These are phyloP conservation scores for Fraxinus americana DNA, from an alignment of 257 asterid species.

Conservation along the genomic window DNA sequence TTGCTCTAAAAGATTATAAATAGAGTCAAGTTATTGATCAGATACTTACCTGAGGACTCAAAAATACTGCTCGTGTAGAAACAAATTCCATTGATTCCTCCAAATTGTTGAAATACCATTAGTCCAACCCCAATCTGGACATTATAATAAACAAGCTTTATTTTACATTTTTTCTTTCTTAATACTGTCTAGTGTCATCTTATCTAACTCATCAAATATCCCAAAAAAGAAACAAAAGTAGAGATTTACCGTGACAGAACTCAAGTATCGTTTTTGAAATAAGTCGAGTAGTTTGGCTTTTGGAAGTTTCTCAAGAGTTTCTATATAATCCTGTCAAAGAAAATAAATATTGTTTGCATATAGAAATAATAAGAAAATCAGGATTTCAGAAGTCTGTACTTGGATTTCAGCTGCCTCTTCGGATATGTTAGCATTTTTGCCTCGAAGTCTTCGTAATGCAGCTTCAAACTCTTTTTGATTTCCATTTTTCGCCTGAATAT, in stretches of 20 bases:
- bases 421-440: constrained; percentile 62
- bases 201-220: background rate
- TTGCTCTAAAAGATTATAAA: background rate
- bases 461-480: constrained; percentile 69
- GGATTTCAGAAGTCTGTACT: constrained; percentile 40
- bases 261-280: constrained; percentile 68
- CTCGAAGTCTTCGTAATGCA: constrained; percentile 68
- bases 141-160: constrained; percentile 5
- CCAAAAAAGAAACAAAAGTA: background rate
- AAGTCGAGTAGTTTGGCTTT: constrained; percentile 69
- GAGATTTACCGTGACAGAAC: constrained; percentile 66
- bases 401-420: constrained; percentile 85
- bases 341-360: background rate
- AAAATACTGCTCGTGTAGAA: constrained; percentile 92
- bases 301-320: constrained; percentile 79
- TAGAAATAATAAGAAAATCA: background rate
- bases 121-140: constrained; percentile 90
- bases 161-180: background rate
- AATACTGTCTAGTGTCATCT: background rate
- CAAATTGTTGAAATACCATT: constrained; percentile 91
- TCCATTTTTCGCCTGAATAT: constrained; percentile 71
- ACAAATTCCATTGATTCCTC: constrained; percentile 90
- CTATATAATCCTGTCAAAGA: constrained; percentile 71
- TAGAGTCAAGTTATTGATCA: background rate
- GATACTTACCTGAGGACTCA: constrained; percentile 66